A percentile compares a stretch with the other conserved stretches of the same genome.
These are phyloP conservation scores for Serendipita vermifera DNA, from an alignment of 768 basidiomycete species.

Conservation along the genomic window DNA sequence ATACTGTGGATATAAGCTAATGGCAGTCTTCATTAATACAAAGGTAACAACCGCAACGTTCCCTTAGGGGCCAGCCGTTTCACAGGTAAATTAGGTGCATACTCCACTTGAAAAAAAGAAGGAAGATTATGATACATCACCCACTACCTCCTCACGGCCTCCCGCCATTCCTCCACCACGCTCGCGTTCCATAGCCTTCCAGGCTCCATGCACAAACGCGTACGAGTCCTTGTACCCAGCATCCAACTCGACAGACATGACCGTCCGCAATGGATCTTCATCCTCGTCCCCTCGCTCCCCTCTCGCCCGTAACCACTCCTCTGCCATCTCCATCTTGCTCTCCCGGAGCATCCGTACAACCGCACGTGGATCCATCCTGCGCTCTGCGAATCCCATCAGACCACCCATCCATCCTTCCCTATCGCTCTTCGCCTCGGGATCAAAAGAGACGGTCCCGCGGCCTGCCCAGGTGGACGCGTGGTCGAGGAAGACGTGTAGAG, in stretches of 20 bases:
- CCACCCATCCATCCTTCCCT: slow-evolving; percentile 1
- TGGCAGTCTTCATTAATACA: too few relatives aligned
- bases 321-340: neutral
- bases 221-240: slow-evolving; percentile 6
- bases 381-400: neutral
- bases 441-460: neutral
- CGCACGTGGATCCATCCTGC: neutral
- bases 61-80: too few relatives aligned
- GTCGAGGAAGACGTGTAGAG: neutral
- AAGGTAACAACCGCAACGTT: too few relatives aligned
- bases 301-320: neutral
- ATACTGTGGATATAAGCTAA: too few relatives aligned
- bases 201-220: slow-evolving; percentile 6
- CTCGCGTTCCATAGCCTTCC: neutral
- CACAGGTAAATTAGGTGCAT: too few relatives aligned
- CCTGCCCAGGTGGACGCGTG: neutral
- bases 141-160: too few relatives aligned
- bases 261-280: neutral
- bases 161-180: neutral
- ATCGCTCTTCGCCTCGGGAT: neutral
- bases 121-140: too few relatives aligned
- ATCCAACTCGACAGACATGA: neutral
- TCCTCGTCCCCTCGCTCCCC: neutral
- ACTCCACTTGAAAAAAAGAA: too few relatives aligned
- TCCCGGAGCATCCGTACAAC: neutral